Percentiles rank a stretch among this genome's conserved stretches.
Evolutionary conservation across 225 moss, liverwort and hornwort genomes (phyloP).

Genomic region (Marchantia paleacea): DNA sequence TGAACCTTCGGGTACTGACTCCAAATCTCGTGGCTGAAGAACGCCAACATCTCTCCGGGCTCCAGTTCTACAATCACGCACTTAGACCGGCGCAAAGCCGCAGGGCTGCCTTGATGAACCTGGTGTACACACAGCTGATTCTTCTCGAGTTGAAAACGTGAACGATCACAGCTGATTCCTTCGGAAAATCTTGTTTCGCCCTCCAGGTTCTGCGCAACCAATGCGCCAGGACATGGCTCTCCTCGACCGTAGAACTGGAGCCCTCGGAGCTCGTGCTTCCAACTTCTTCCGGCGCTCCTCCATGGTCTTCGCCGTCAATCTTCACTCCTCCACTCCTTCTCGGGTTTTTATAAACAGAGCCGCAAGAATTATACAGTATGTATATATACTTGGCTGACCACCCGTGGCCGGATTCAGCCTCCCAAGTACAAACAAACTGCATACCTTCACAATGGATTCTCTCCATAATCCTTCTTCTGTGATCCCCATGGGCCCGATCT

Average conservation of each 20-base stretch:
- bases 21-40: neutral
- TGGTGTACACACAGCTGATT: slow-evolving; percentile 6
- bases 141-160: neutral
- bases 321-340: neutral
- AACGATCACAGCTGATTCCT: neutral
- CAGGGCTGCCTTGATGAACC: neutral
- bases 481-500: no score
- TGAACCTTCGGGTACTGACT: neutral
- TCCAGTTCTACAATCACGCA: neutral
- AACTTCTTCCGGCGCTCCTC: neutral
- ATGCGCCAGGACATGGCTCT: slow-evolving; percentile 1
- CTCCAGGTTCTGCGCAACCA: slow-evolving; percentile 5
- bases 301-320: neutral
- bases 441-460: neutral
- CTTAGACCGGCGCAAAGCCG: neutral
- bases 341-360: neutral
- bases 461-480: no score
- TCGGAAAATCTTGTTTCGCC: neutral
- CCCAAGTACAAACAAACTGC: neutral
- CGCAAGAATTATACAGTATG: neutral
- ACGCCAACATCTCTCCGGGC: neutral
- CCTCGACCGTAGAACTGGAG: neutral
- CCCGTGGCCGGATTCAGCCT: neutral
- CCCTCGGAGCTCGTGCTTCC: neutral
- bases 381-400: neutral